phyloP scores from a whole-genome alignment of 1,284 basidiomycete species.

The Melampsora larici-populina region DNA sequence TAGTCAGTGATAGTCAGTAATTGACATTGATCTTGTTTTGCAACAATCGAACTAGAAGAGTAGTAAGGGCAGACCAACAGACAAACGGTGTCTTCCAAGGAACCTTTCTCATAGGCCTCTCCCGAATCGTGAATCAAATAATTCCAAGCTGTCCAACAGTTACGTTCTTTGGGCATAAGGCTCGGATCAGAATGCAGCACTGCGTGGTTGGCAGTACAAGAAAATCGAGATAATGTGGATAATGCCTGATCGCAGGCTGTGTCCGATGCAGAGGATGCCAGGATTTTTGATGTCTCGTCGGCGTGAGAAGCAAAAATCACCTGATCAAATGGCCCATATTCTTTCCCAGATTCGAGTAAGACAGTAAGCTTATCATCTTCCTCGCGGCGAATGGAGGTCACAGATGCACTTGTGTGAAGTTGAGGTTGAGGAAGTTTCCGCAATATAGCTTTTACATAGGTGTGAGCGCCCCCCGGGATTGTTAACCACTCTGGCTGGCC shows the following conservation, averaged over 20 bases:
- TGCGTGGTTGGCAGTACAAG: constrained; percentile 69
- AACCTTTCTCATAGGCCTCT: constrained; percentile 69
- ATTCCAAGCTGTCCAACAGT: constrained; percentile 30
- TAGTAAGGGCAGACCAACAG: constrained; percentile 9
- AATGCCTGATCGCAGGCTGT: not conserved
- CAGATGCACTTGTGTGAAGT: too few species aligned
- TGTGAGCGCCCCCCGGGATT: constrained; percentile 66
- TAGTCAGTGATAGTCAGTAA: not conserved
- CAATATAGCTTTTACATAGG: constrained; percentile 68
- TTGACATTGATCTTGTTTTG: not conserved
- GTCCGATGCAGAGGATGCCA: constrained; percentile 49
- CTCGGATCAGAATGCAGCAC: constrained; percentile 65
- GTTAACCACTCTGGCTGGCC: constrained; percentile 75
- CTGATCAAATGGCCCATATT: constrained; percentile 63
- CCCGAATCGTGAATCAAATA: constrained; percentile 55
- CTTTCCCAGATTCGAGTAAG: constrained; percentile 58
- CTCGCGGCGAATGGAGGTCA: constrained; percentile 47
- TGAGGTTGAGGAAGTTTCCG: too few species aligned
- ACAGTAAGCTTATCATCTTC: constrained; percentile 47
- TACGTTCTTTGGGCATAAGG: not conserved
- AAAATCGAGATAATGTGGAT: constrained; percentile 61
- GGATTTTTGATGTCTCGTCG: constrained; percentile 64
- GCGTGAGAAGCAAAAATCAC: constrained; percentile 76
- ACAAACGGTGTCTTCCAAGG: constrained; percentile 55
- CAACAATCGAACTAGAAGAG: not conserved